These are phyloP conservation scores for Xylaria sp. DNA, from an alignment of 2,329 filamentous ascomycete genomes.

Conservation along the genomic window DNA sequence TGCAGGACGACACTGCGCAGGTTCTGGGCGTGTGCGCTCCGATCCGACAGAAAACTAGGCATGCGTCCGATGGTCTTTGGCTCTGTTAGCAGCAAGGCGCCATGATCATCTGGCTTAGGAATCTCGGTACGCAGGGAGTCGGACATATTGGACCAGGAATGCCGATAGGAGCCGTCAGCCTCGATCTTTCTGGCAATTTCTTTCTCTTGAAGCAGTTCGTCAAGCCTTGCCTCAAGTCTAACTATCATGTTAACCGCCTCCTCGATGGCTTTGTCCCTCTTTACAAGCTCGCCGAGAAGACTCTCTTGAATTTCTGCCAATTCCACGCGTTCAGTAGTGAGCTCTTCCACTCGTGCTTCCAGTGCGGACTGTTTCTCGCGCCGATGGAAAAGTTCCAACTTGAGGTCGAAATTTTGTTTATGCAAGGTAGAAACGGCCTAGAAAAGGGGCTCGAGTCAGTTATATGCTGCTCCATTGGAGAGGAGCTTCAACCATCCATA, in stretches of 20 bases:
- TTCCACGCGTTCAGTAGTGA: conserved; percentile 65
- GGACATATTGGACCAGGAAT: conserved; percentile 48
- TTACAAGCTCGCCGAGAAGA: conserved; percentile 69
- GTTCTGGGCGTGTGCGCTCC: conserved; percentile 68
- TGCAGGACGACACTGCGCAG: conserved; percentile 69
- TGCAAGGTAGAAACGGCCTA: conserved; percentile 73
- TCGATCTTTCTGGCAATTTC: conserved; percentile 64
- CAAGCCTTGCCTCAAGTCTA: conserved; percentile 68
- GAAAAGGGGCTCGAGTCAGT: conserved; percentile 32
- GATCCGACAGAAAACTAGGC: conserved; percentile 73
- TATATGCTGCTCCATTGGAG: neutral
- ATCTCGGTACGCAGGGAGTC: conserved; percentile 39
- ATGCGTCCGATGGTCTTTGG: conserved; percentile 61
- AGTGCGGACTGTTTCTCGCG: conserved; percentile 70
- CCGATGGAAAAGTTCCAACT: conserved; percentile 76
- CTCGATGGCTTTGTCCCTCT: conserved; percentile 75
- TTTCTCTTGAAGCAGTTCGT: conserved; percentile 63
- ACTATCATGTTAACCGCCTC: conserved; percentile 78
- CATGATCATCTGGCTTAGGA: conserved; percentile 38
- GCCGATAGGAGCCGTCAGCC: conserved; percentile 51
- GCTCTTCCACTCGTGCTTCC: conserved; percentile 65
- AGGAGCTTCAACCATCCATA: neutral
- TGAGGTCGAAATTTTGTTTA: conserved; percentile 82
- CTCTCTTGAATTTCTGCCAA: conserved; percentile 67
- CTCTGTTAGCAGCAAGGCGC: conserved; percentile 43